A percentile compares a stretch with the other conserved stretches of the same genome.
These are phyloP conservation scores for Rhizopus delemar DNA, from an alignment of 371 early-diverging fungal genomes.

Conservation along the genomic window DNA sequence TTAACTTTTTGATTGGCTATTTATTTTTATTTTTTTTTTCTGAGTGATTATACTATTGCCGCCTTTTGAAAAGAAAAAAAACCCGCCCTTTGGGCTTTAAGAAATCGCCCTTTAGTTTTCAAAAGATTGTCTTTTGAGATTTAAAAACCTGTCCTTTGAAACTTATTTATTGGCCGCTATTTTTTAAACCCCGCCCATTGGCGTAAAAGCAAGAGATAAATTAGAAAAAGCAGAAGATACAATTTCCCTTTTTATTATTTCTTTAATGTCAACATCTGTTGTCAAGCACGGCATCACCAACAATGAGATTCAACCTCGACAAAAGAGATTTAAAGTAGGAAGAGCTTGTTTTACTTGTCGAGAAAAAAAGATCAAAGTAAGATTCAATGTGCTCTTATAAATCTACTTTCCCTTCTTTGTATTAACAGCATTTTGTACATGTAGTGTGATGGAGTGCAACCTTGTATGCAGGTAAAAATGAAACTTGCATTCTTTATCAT, in stretches of 20 bases:
- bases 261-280: slow-evolving; percentile 12
- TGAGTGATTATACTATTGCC: no score
- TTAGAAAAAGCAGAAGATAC: slow-evolving; percentile 7
- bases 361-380: slow-evolving; percentile 55
- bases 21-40: no score
- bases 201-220: background rate
- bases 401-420: background rate
- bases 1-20: no score
- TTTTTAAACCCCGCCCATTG: no score
- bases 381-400: background rate
- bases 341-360: slow-evolving; percentile 52
- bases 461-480: slow-evolving; percentile 55
- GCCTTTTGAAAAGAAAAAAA: no score
- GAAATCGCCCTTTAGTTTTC: no score
- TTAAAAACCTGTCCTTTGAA: no score
- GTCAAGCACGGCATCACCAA: slow-evolving; percentile 1
- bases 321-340: slow-evolving; percentile 49
- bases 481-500: background rate
- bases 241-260: slow-evolving; percentile 6
- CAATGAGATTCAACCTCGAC: slow-evolving; percentile 16
- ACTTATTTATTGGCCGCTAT: no score
- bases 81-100: no score
- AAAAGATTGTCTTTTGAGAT: no score
- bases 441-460: slow-evolving; percentile 55
- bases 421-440: background rate